Percentiles rank a stretch among this genome's conserved stretches.
These are phyloP conservation scores for Scutellaria minor DNA, from an alignment of 257 asterid species.

Conservation along the genomic window DNA sequence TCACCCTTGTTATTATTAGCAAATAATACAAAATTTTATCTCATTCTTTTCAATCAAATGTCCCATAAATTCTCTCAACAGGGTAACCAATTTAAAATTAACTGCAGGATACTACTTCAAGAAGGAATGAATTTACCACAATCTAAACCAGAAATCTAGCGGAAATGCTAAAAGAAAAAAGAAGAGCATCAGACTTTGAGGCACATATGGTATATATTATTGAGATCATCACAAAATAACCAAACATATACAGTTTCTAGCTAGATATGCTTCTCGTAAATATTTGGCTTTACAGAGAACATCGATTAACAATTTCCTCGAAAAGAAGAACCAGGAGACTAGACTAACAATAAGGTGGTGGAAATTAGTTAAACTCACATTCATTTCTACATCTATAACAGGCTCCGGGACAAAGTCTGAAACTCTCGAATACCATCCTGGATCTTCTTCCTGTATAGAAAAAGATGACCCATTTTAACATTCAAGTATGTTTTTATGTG, in stretches of 20 bases:
- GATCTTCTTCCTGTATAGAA: conserved; percentile 86
- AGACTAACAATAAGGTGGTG: conserved; percentile 25
- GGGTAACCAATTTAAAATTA: conserved; percentile 6
- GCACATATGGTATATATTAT: neutral
- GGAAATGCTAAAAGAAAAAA: neutral
- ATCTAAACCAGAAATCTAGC: conserved; percentile 23
- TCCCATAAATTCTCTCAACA: neutral
- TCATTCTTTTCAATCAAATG: neutral
- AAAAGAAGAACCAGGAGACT: conserved; percentile 1
- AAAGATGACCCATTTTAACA: conserved; percentile 25
- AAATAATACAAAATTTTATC: neutral
- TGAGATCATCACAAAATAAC: conserved; percentile 13
- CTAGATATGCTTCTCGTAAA: conserved; percentile 25
- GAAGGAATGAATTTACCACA: neutral
- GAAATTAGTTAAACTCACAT: conserved; percentile 60
- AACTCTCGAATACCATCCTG: conserved; percentile 94
- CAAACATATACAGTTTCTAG: neutral
- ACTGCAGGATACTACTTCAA: conserved; percentile 7
- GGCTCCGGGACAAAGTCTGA: conserved; percentile 75
- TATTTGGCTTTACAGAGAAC: neutral
- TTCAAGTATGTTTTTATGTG: conserved; percentile 20
- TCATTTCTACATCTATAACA: conserved; percentile 67
- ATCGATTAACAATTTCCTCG: neutral
- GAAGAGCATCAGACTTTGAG: conserved; percentile 1
- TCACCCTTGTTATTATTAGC: neutral